These are phyloP conservation scores for Clarireedia homoeocarpa DNA, from an alignment of 2,329 filamentous ascomycete genomes.

Conservation along the genomic window DNA sequence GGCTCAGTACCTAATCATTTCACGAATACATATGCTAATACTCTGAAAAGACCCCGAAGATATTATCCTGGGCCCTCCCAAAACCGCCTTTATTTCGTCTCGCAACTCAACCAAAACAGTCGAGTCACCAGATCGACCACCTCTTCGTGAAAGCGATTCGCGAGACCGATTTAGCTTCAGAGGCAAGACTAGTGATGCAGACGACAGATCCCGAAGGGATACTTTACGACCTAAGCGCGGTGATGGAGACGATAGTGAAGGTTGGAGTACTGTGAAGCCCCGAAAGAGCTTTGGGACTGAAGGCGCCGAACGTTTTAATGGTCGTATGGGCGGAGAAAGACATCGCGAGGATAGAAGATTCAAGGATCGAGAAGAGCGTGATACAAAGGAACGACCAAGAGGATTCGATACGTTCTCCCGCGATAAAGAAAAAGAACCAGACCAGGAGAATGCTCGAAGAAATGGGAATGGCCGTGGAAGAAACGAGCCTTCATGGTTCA, in stretches of 20 bases:
- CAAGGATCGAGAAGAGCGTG: constrained; percentile 49
- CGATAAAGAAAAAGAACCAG: constrained; percentile 42
- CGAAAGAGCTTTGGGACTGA: constrained; percentile 68
- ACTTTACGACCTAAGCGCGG: constrained; percentile 43
- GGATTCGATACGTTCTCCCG: constrained; percentile 43
- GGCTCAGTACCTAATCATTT: constrained; percentile 26
- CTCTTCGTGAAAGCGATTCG: constrained; percentile 43
- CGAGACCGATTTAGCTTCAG: constrained; percentile 56
- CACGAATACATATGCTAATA: constrained; percentile 13
- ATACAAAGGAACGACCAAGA: constrained; percentile 41
- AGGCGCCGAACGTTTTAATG: constrained; percentile 62
- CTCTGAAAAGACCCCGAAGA: constrained; percentile 58
- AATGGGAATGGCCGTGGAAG: constrained; percentile 59
- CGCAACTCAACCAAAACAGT: constrained; percentile 34
- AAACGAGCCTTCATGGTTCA: constrained; percentile 69
- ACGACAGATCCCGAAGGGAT: constrained; percentile 41
- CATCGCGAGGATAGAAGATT: constrained; percentile 34
- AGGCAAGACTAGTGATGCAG: constrained; percentile 41
- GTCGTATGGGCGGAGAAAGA: constrained; percentile 50
- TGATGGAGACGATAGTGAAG: constrained; percentile 56
- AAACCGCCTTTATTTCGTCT: constrained; percentile 64
- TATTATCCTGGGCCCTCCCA: constrained; percentile 77
- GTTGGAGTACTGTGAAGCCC: constrained; percentile 67
- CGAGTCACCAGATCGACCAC: constrained; percentile 36
- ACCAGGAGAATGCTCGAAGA: constrained; percentile 44